These are phyloP conservation scores for Exophiala spinifera DNA, from an alignment of 2,329 filamentous ascomycete genomes.

Conservation along the genomic window DNA sequence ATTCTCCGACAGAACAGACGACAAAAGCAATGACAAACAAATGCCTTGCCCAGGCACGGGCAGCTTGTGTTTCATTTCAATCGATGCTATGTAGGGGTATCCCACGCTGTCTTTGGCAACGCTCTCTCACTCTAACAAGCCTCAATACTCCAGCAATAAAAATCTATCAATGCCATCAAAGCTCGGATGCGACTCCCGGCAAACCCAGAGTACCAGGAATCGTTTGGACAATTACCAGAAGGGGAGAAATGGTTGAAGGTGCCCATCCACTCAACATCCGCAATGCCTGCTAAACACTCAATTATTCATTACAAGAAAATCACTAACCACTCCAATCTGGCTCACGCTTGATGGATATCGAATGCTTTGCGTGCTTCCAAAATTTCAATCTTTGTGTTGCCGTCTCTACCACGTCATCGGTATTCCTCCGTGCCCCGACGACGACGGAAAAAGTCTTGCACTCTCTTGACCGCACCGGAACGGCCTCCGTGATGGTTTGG, in stretches of 20 bases:
- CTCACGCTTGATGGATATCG: background rate
- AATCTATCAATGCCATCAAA: background rate
- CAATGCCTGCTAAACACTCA: slow-evolving; percentile 12
- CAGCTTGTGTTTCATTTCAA: slow-evolving; percentile 3
- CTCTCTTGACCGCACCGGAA: slow-evolving; percentile 80
- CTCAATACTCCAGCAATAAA: background rate
- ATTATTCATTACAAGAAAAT: slow-evolving; percentile 24
- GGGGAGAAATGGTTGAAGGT: background rate
- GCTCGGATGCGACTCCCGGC: background rate
- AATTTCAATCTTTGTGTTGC: background rate
- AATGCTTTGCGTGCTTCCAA: background rate
- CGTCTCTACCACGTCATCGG: slow-evolving; percentile 3
- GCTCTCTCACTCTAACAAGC: slow-evolving; percentile 1
- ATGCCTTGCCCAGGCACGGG: background rate
- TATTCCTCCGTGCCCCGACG: slow-evolving; percentile 18
- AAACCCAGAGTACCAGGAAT: background rate
- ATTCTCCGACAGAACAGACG: background rate
- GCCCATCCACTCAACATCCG: background rate
- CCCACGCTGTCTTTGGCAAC: slow-evolving; percentile 4
- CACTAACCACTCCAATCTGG: slow-evolving; percentile 5
- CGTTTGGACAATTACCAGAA: background rate
- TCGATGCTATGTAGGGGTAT: slow-evolving; percentile 20
- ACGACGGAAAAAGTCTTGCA: slow-evolving; percentile 97
- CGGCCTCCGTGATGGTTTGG: slow-evolving; percentile 70
- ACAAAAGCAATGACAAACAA: background rate